Base-by-base conservation (phyloP, 2,329 filamentous ascomycete species). In the Chaetomiaceae sp. region DNA sequence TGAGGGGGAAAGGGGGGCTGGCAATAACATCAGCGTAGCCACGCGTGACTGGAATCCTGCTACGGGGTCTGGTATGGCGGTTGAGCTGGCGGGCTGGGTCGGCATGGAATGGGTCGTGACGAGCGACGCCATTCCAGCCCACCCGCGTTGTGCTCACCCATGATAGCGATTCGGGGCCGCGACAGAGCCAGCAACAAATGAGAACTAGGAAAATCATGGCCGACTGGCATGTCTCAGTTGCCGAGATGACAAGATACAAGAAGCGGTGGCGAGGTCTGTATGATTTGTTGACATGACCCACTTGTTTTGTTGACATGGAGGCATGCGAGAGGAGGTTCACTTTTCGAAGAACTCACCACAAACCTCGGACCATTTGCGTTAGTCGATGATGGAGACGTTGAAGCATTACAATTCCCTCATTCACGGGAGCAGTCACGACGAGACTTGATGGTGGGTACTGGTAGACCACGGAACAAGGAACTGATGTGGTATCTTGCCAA, bases 51-150 rank as follows among this genome's bases (percentile, higher is more conserved):
- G 39, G 50, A 53, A 48, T 49, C 14, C 37, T 17, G 6, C n/a
- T n/a, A 17, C 21, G 27, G 21, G 21, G 34, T 16, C 10, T 41
- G 21, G 20, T 40, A 13, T 21, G 19, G 31, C 13, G 9, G 30
- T 16, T n/a, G 16, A 21, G 12, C 30, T 23, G 19, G 23, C 12
- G 57, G 39, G 34, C 27, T 20, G 39, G 40, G 23, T 25, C 45
- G 31, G 44, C 44, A 25, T 62, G 62, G 63, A 63, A 65, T 64
- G 61, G 33, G 62, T 64, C 33, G 61, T 55, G 48, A 51, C 27
- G 56, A 56, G 58, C 55, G 56, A 62, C 61, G 25, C 40, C 57
- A 60, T 59, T 56, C 54, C 56, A 49, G 21, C 37, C 31, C 40
- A 16, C 34, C 31, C 44, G 21, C 30, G 23, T 30, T 39, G 19